Percentiles rank a stretch among this genome's conserved stretches.
Evolutionary conservation across 495 filamentous ascomycete species (phyloP).

Genomic region (Annulohypoxylon bovei): DNA sequence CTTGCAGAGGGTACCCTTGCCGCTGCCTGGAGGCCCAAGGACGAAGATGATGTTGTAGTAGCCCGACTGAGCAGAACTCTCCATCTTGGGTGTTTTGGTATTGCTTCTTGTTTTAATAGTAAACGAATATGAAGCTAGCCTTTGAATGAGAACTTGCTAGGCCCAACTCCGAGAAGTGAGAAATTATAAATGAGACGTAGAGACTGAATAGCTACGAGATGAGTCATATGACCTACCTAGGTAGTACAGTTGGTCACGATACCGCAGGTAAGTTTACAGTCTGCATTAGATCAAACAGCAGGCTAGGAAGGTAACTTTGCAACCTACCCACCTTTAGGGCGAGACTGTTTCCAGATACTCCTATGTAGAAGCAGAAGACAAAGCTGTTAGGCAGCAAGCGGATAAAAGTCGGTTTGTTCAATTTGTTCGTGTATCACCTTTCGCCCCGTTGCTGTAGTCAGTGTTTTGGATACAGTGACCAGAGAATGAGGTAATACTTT

Average conservation of each 20-base stretch:
- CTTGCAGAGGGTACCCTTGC: constrained; percentile 54
- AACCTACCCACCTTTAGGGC: not conserved
- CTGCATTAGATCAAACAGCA: not conserved
- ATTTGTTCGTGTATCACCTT: not conserved
- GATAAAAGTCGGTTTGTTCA: not conserved
- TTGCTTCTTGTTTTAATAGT: not conserved
- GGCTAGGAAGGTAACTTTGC: not conserved
- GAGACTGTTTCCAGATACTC: not conserved
- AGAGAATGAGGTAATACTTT: not conserved
- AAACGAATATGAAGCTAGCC: not conserved
- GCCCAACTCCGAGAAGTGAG: not conserved
- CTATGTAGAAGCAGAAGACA: not conserved
- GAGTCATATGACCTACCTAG: not conserved
- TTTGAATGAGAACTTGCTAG: not conserved
- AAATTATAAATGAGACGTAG: not conserved
- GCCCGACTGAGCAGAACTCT: not conserved
- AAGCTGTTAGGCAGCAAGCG: not conserved
- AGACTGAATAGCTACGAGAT: not conserved
- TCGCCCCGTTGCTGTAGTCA: not conserved
- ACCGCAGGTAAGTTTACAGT: not conserved
- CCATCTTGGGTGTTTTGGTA: not conserved
- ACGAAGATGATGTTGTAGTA: constrained; percentile 26
- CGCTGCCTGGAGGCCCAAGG: constrained; percentile 50
- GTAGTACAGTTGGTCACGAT: not conserved
- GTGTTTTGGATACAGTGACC: not conserved